Conservation (phyloP, 495 filamentous ascomycete genomes). For the Venustampulla echinocandica region DNA sequence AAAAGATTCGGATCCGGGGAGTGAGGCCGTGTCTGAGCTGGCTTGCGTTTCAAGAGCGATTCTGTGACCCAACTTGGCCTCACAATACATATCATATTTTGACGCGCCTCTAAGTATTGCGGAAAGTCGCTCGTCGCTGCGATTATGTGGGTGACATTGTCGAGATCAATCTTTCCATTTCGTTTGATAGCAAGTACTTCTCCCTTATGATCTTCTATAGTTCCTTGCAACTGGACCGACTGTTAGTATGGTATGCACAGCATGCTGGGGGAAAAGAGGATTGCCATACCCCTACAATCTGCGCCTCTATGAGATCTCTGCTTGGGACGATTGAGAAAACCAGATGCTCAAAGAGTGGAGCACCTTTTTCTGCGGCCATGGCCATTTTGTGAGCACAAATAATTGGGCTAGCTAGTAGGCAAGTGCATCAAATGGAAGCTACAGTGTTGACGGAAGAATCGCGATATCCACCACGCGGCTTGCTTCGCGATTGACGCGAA, state of each 20-base stretch:
- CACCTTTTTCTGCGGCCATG: constrained; percentile 33
- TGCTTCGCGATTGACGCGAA: too few relatives aligned
- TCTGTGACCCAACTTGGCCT: constrained; percentile 70
- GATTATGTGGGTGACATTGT: constrained; percentile 71
- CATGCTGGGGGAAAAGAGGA: constrained; percentile 14
- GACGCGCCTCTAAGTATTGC: constrained; percentile 60
- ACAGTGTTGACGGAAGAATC: neutral
- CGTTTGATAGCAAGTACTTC: constrained; percentile 36
- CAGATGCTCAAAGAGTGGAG: constrained; percentile 30
- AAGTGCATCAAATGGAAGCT: neutral
- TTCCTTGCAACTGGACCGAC: constrained; percentile 19
- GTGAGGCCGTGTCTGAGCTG: constrained; percentile 71
- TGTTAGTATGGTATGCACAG: constrained; percentile 9
- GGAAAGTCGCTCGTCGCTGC: constrained; percentile 81
- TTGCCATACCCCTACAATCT: constrained; percentile 42
- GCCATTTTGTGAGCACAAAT: too few relatives aligned
- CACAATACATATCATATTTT: constrained; percentile 74
- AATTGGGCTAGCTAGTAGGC: too few relatives aligned
- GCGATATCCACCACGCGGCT: too few relatives aligned
- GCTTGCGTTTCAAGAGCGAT: constrained; percentile 56
- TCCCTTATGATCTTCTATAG: constrained; percentile 45
- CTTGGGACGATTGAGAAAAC: constrained; percentile 37
- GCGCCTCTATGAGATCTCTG: constrained; percentile 30
- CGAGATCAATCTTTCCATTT: constrained; percentile 40
- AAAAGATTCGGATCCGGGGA: constrained; percentile 87